These are phyloP conservation scores for Fusarium nanum DNA, from an alignment of 2,329 filamentous ascomycete genomes.

Conservation along the genomic window DNA sequence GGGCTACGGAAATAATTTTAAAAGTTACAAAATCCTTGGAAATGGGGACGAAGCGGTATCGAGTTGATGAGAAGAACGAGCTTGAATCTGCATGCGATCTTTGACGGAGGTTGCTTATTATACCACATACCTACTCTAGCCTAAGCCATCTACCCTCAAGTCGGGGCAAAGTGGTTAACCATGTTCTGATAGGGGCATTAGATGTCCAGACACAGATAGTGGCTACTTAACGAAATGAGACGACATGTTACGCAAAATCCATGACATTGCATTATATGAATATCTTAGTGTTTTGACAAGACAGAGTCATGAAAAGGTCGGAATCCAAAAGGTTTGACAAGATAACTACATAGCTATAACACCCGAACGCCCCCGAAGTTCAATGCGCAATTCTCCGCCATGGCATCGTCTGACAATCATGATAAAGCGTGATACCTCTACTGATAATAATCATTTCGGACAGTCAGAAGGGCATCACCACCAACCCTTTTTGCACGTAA, in stretches of 20 bases:
- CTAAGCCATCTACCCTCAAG: slow-evolving; percentile 5
- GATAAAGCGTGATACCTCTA: slow-evolving; percentile 4
- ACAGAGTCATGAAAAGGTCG: neutral
- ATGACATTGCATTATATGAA: neutral
- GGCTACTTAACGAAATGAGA: slow-evolving; percentile 29
- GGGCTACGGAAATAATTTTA: slow-evolving; percentile 26
- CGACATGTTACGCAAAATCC: slow-evolving; percentile 14
- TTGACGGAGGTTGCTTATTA: slow-evolving; percentile 30
- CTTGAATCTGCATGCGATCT: slow-evolving; percentile 17
- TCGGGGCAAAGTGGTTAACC: slow-evolving; percentile 9
- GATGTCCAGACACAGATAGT: slow-evolving; percentile 21
- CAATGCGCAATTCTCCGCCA: slow-evolving; percentile 6
- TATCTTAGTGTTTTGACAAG: neutral
- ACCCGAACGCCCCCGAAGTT: slow-evolving; percentile 29
- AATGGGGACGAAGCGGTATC: slow-evolving; percentile 9
- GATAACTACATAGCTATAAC: slow-evolving; percentile 3
- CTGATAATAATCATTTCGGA: neutral
- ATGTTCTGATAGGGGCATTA: neutral
- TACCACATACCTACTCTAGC: slow-evolving; percentile 35
- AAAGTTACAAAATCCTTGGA: slow-evolving; percentile 28
- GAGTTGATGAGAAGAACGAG: slow-evolving; percentile 17
- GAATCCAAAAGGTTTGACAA: slow-evolving; percentile 10
- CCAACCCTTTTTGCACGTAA: slow-evolving; percentile 52
- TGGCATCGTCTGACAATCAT: slow-evolving; percentile 2
- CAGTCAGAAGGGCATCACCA: slow-evolving; percentile 15